These are phyloP conservation scores for Tetrapyrgos nigripes DNA, from an alignment of 1,284 basidiomycete genomes.

Conservation along the genomic window DNA sequence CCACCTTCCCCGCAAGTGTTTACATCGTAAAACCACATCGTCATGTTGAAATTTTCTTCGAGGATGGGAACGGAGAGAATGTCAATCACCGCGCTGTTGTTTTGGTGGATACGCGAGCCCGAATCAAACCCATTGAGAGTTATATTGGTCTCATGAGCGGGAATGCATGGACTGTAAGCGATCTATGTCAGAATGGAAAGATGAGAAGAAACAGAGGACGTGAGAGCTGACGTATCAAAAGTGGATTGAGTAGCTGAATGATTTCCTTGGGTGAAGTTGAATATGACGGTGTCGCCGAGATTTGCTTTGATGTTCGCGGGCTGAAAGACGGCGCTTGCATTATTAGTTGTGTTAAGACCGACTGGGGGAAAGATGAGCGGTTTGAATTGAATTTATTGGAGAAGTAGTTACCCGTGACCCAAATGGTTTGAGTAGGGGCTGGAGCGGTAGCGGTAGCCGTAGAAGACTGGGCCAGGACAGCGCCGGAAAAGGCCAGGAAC, in stretches of 20 bases:
- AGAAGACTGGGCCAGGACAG: conserved; percentile 2
- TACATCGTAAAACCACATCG: conserved; percentile 68
- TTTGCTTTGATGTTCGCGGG: conserved; percentile 52
- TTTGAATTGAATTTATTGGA: conserved; percentile 28
- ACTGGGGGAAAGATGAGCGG: conserved; percentile 52
- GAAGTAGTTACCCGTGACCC: conserved; percentile 6
- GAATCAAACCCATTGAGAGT: conserved; percentile 67
- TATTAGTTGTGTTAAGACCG: conserved; percentile 50
- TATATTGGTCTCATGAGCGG: conserved; percentile 47
- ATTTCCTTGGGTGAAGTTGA: conserved; percentile 65
- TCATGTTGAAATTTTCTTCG: conserved; percentile 43
- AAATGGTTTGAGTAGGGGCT: conserved; percentile 1
- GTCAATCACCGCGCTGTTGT: conserved; percentile 49
- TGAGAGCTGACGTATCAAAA: conserved; percentile 37
- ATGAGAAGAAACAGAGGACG: too few species aligned
- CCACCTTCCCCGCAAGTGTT: conserved; percentile 61
- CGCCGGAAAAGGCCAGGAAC: background rate
- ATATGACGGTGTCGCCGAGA: conserved; percentile 55
- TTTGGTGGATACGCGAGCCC: conserved; percentile 52
- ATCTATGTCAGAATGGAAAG: background rate
- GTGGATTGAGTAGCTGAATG: conserved; percentile 63
- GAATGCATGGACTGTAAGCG: background rate
- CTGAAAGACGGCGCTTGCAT: conserved; percentile 51
- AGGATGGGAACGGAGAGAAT: conserved; percentile 41
- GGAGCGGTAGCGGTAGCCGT: conserved; percentile 7